A percentile compares a stretch with the other conserved stretches of the same genome.
Evolutionary conservation across 768 basidiomycete species (phyloP).

Genomic region (Boletus tomentosulus): DNA sequence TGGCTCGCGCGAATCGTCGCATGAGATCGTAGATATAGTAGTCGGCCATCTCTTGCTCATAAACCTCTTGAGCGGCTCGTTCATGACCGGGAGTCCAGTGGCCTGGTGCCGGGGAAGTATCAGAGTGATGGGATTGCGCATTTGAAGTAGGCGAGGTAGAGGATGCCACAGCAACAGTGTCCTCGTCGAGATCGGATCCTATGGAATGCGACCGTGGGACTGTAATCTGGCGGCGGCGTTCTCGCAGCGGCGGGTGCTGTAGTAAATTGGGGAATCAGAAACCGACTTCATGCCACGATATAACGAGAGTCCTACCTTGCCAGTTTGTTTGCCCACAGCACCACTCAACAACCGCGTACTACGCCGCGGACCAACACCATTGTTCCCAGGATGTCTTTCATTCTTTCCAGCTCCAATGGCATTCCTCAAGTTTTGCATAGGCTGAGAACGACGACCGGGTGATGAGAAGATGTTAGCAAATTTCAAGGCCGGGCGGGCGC

Average conservation of each 20-base stretch:
- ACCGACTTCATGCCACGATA: conserved; percentile 1
- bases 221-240: conserved; percentile 54
- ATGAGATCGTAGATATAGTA: conserved; percentile 79
- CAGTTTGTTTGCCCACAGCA: conserved; percentile 44
- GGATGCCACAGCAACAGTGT: conserved; percentile 44
- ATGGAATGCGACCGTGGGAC: conserved; percentile 56
- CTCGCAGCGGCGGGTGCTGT: conserved; percentile 41
- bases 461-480: conserved; percentile 88
- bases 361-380: conserved; percentile 55
- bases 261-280: conserved; percentile 16
- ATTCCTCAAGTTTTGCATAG: conserved; percentile 60
- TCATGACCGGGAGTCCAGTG: conserved; percentile 65
- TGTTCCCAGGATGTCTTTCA: conserved; percentile 40
- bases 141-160: conserved; percentile 59
- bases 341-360: conserved; percentile 70
- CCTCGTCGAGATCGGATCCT: conserved; percentile 74
- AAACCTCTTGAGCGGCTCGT: conserved; percentile 66
- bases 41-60: conserved; percentile 72
- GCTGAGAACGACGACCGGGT: conserved; percentile 75
- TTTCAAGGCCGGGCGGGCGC: conserved; percentile 83
- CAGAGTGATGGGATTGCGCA: conserved; percentile 58
- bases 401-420: conserved; percentile 48
- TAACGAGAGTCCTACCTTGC: conserved; percentile 47
- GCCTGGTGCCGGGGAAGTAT: conserved; percentile 59
- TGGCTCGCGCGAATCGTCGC: conserved; percentile 77